Conservation (phyloP, 495 filamentous ascomycete genomes). For the Xylaria acuta region DNA sequence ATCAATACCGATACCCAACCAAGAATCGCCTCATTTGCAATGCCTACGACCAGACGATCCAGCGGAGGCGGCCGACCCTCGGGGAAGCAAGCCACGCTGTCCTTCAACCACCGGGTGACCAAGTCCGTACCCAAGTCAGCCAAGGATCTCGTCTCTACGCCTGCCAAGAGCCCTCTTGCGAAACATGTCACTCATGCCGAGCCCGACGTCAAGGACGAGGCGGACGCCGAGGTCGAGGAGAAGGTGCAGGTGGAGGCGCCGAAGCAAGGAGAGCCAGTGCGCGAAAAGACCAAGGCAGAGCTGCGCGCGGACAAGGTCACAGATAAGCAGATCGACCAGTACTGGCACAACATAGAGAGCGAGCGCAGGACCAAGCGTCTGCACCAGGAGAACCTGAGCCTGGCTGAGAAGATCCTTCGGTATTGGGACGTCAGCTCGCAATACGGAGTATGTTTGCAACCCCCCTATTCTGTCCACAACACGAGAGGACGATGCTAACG, state of each 20-base stretch:
- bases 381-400: constrained; percentile 73
- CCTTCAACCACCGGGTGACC: constrained; percentile 77
- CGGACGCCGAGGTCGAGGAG: constrained; percentile 29
- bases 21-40: constrained; percentile 42
- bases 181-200: constrained; percentile 33
- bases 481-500: constrained; percentile 23
- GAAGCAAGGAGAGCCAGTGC: constrained; percentile 24
- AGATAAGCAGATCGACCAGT: constrained; percentile 68
- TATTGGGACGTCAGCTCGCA: constrained; percentile 88
- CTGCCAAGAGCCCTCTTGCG: constrained; percentile 33
- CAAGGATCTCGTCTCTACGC: constrained; percentile 54
- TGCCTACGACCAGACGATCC: constrained; percentile 73
- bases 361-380: constrained; percentile 58
- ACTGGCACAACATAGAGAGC: constrained; percentile 74
- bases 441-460: constrained; percentile 78
- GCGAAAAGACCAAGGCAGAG: constrained; percentile 57
- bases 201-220: constrained; percentile 33
- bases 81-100: constrained; percentile 71
- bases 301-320: constrained; percentile 64
- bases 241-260: constrained; percentile 37
- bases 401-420: constrained; percentile 83
- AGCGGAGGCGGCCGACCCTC: constrained; percentile 51
- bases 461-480: neutral
- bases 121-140: constrained; percentile 66
- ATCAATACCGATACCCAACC: neutral